Evolutionary conservation across 78 protist species (phyloP), one percentile per base, ranked within the genome.

Genomic region (Creolimax fragrantissima): DNA sequence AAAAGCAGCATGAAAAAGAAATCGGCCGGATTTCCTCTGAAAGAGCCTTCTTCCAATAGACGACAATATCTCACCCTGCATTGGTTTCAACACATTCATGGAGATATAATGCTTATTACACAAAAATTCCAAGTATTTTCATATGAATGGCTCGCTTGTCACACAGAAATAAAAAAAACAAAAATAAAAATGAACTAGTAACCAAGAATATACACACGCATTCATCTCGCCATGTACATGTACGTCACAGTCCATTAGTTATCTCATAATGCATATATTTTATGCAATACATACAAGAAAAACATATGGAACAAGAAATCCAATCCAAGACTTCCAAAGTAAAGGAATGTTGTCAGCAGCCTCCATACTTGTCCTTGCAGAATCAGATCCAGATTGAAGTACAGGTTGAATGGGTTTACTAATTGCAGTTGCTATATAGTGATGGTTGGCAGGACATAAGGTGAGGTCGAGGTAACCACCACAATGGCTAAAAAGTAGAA

Each of bases 1-100:
- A 90, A 90, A 24, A 90, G 5, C 42, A 90, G 35, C 92, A 90
- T 90, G 35, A 45, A 90, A 81, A 81, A 90, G 84, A 90, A 90
- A 36, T 90, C 92, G 7, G 92, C 92, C 41, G 92, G 83, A 4
- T 35, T 6, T 6, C 35, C 35, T 5, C 92, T n/a, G 84, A 90
- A 90, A n/a, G 84, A 45, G 35, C 92, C 92, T 43, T 44, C 86
- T 43, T 90, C 92, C 35, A 90, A 81, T n/a, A 90, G 7, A 5
- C 35, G 7, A 74, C 83, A n/a, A 74, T 90, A 90, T n/a, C 92
- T 41, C 35, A 90, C 84, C 24, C 90, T 88, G 7, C 1, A 6
- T 17, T 36, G 86, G 7, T 17, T 41, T 39, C 35, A 58, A 58
- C 74, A 58, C 24, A 32, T 17, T 58, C 74, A n/a, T n/a, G n/a